Conservation (phyloP, 768 basidiomycete species). For the Leccinum aurantiacum region DNA sequence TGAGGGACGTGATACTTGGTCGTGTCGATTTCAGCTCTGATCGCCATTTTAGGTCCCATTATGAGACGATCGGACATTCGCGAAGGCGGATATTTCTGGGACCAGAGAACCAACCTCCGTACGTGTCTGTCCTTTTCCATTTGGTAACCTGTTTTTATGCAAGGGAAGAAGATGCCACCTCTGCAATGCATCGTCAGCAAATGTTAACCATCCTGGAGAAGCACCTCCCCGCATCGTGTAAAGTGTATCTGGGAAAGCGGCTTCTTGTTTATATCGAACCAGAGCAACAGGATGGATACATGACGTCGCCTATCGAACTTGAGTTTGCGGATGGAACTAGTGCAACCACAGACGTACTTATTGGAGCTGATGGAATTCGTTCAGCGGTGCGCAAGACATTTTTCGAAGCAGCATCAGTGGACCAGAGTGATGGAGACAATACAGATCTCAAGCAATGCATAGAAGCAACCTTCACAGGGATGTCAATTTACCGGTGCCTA, state of each 20-base stretch:
- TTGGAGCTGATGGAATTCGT: constrained; percentile 48
- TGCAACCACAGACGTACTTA: constrained; percentile 39
- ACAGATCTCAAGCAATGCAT: constrained; percentile 10
- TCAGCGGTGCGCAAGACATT: constrained; percentile 26
- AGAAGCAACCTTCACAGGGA: constrained; percentile 43
- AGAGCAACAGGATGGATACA: constrained; percentile 24
- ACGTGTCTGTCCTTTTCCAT: not conserved
- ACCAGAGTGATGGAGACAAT: not conserved
- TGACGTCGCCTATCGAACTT: constrained; percentile 16
- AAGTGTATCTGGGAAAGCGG: constrained; percentile 17
- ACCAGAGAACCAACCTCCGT: constrained; percentile 25
- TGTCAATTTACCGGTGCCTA: constrained; percentile 38
- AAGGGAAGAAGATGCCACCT: constrained; percentile 8
- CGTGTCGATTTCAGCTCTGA: not conserved
- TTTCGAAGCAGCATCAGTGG: constrained; percentile 18
- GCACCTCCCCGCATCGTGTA: constrained; percentile 19
- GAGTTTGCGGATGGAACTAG: constrained; percentile 20
- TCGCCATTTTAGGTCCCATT: not conserved
- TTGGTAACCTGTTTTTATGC: not conserved
- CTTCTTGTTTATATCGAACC: constrained; percentile 17
- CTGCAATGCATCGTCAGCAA: constrained; percentile 22
- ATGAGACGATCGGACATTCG: constrained; percentile 28
- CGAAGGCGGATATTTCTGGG: constrained; percentile 33
- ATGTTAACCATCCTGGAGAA: constrained; percentile 20
- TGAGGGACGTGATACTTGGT: constrained; percentile 9